A percentile compares a stretch with the other conserved stretches of the same genome.
These are phyloP conservation scores for Ceriops zippeliana DNA, from an alignment of 345 rosid genomes.

Conservation along the genomic window DNA sequence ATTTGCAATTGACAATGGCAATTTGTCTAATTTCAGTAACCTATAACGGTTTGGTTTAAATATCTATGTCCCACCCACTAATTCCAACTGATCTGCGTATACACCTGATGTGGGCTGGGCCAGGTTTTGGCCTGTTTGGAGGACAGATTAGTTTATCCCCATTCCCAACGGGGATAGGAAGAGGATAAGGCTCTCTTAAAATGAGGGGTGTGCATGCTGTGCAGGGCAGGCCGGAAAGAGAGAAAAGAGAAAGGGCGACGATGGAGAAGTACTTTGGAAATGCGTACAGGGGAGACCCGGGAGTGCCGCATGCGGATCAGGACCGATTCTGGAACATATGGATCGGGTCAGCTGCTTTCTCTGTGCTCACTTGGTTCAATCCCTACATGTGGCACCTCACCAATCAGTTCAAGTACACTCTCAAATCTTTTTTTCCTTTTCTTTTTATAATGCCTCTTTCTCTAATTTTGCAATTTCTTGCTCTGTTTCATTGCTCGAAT, in stretches of 20 bases:
- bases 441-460: neutral
- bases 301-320: conserved; percentile 79
- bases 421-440: neutral
- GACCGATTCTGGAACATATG: conserved; percentile 75
- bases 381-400: conserved; percentile 87
- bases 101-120: neutral
- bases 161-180: neutral
- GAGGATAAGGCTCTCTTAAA: neutral
- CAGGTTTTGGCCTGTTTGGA: neutral
- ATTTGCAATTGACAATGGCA: no score
- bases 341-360: conserved; percentile 76
- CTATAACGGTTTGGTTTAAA: no score
- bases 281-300: conserved; percentile 92
- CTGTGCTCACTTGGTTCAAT: conserved; percentile 53
- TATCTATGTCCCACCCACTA: no score
- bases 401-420: conserved; percentile 61
- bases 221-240: neutral
- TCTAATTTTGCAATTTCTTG: neutral
- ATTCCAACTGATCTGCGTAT: no score
- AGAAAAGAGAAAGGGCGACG: neutral
- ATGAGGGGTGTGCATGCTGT: no score
- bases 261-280: conserved; percentile 95
- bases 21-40: no score
- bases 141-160: neutral
- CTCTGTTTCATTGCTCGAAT: neutral